Evolutionary conservation across 2,329 filamentous ascomycete genomes (phyloP).

Genomic region (Lasiodiplodia theobromae): DNA sequence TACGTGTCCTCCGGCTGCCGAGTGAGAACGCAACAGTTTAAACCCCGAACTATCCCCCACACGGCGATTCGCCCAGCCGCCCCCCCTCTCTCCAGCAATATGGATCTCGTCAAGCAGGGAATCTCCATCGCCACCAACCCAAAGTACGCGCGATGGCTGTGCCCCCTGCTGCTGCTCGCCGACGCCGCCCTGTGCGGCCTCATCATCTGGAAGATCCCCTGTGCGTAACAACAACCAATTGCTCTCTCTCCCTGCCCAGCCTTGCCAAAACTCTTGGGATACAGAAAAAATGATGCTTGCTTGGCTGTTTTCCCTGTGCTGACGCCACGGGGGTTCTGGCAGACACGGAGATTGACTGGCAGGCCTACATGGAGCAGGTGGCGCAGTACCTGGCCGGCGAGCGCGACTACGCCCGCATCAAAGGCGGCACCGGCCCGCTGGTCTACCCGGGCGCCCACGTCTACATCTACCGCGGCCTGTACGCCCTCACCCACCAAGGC

Average conservation of each 20-base stretch:
- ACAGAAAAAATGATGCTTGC: neutral
- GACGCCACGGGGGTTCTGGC: neutral
- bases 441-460: constrained; percentile 96
- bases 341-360: constrained; percentile 99
- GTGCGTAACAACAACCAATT: constrained; percentile 60
- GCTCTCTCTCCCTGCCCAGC: neutral
- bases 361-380: constrained; percentile 95
- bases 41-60: neutral
- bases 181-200: constrained; percentile 76
- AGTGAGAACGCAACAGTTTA: too few species aligned
- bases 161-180: constrained; percentile 69
- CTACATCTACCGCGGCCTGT: constrained; percentile 84
- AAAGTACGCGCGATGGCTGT: constrained; percentile 67
- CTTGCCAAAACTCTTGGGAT: neutral
- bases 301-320: neutral
- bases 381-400: constrained; percentile 81
- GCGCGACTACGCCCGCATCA: constrained; percentile 84
- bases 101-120: constrained; percentile 47
- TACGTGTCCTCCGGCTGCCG: constrained; percentile 14
- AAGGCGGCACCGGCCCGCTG: constrained; percentile 87
- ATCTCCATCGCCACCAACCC: constrained; percentile 59
- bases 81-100: constrained; percentile 31
- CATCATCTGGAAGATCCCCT: constrained; percentile 83
- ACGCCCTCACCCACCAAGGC: constrained; percentile 78
- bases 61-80: constrained; percentile 15